A percentile compares a stretch with the other conserved stretches of the same genome.
These are phyloP conservation scores for Floccularia luteovirens DNA, from an alignment of 768 basidiomycete species.

Conservation along the genomic window DNA sequence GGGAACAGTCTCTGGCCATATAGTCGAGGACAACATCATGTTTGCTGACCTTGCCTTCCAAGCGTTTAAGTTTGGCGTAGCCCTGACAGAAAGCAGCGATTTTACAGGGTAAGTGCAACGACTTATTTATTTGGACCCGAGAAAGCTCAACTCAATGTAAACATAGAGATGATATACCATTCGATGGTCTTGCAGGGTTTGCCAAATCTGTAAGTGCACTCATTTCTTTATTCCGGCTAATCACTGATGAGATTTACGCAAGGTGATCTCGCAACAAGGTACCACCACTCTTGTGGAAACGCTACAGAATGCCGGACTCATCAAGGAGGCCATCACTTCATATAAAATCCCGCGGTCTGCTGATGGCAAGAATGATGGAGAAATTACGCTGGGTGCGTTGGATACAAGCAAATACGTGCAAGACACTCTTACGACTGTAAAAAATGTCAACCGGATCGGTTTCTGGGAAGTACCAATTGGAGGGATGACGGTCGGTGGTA, in stretches of 20 bases:
- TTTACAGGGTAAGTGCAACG: slow-evolving; percentile 23
- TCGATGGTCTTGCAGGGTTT: slow-evolving; percentile 75
- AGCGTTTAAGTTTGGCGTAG: slow-evolving; percentile 63
- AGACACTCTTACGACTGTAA: slow-evolving; percentile 46
- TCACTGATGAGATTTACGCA: no score
- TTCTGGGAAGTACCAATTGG: slow-evolving; percentile 79
- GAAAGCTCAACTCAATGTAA: not conserved
- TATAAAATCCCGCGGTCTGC: slow-evolving; percentile 74
- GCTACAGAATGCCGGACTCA: slow-evolving; percentile 47
- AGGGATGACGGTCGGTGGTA: slow-evolving; percentile 50
- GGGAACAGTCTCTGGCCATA: slow-evolving; percentile 56
- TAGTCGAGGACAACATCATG: slow-evolving; percentile 54
- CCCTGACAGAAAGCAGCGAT: slow-evolving; percentile 48
- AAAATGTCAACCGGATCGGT: slow-evolving; percentile 57
- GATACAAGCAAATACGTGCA: slow-evolving; percentile 64
- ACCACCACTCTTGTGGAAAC: slow-evolving; percentile 67
- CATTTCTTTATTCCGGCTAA: no score
- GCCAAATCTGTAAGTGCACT: slow-evolving; percentile 63
- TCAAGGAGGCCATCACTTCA: slow-evolving; percentile 60
- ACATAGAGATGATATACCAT: slow-evolving; percentile 28
- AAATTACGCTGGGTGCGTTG: slow-evolving; percentile 74
- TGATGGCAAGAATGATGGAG: slow-evolving; percentile 66
- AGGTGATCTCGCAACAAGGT: slow-evolving; percentile 64
- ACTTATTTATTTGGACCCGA: no score
- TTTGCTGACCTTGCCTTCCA: slow-evolving; percentile 55